Base-by-base conservation (phyloP, 2,329 filamentous ascomycete genomes). In the Dactylella cylindrospora region DNA sequence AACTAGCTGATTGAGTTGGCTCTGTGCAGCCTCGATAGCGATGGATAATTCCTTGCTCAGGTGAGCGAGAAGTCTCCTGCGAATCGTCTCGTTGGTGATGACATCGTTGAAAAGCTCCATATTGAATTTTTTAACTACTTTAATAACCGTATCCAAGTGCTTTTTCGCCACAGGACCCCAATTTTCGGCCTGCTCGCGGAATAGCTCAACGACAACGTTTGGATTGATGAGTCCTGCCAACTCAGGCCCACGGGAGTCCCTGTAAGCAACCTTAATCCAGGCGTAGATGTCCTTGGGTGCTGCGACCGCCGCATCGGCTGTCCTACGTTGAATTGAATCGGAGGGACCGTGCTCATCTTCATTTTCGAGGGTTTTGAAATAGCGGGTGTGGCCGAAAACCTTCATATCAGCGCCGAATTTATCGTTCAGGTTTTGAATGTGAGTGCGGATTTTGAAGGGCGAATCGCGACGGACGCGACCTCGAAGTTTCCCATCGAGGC, bases 181-280 rank as follows among this genome's bases (percentile, higher is more conserved):
- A 12, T 79, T 81, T 9, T 67, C 62, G 0, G 80, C 76, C 53
- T 84, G 81, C 26, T 77, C 75, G 22, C 76, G 75, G 69, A 84
- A 82, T 0, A 74, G 71, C 0, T 68, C 72, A 0, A 74, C 70
- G 0, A 83, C 67, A 10, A 82, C 66, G 7, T 66, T 60, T 3
- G 65, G 64, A 25, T 70, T 70, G 22, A 75, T 74, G 3, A 76
- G 82, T 0, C 80, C 81, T 0, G 65, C 62, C 4, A 84, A 60
- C 44, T 83, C 79, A 12, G 79, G 77, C 0, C 79, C 80, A 0
- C 79, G 77, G 0, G 75, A 79, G 0, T 70, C 66, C 0, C 65
- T 65, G 62, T 81, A 78, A 0, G 75, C 66, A 0, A 69, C 32
- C 15, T 71, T 68, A 10, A 82, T 77, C 70, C 76, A 77, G 0